phyloP scores from a whole-genome alignment of 1,284 basidiomycete genomes.

The Pterulicium gracile region DNA sequence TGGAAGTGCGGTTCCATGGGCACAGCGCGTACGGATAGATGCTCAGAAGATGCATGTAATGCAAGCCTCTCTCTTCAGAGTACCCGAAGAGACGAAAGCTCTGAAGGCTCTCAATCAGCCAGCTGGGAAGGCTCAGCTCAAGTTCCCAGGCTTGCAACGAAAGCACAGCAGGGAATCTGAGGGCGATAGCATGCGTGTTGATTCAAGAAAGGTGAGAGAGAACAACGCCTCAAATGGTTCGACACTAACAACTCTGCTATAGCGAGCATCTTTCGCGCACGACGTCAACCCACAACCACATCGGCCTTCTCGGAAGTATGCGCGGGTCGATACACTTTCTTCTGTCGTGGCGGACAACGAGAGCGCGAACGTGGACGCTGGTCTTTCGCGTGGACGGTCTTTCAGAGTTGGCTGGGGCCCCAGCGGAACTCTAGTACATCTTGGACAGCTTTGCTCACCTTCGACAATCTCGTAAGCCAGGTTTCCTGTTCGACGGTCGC shows the following conservation, averaged over 20 bases:
- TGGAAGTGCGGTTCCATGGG: slow-evolving; percentile 40
- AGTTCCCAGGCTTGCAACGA: slow-evolving; percentile 31
- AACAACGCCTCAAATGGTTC: slow-evolving; percentile 5
- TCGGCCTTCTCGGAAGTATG: slow-evolving; percentile 62
- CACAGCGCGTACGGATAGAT: slow-evolving; percentile 63
- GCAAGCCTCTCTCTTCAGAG: slow-evolving; percentile 79
- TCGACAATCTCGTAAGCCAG: slow-evolving; percentile 32
- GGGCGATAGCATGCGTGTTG: slow-evolving; percentile 50
- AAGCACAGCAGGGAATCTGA: slow-evolving; percentile 73
- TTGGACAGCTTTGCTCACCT: slow-evolving; percentile 61
- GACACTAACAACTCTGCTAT: slow-evolving; percentile 8
- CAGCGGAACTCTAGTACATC: slow-evolving; percentile 65
- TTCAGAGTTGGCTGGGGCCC: slow-evolving; percentile 92
- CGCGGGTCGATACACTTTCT: slow-evolving; percentile 51
- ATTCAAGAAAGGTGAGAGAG: slow-evolving; percentile 48
- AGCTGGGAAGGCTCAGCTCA: slow-evolving; percentile 19
- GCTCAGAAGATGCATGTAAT: slow-evolving; percentile 82
- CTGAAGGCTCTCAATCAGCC: slow-evolving; percentile 37
- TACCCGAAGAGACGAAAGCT: slow-evolving; percentile 57
- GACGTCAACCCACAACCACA: slow-evolving; percentile 52
- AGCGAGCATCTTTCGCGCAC: slow-evolving; percentile 72
- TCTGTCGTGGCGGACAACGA: slow-evolving; percentile 60
- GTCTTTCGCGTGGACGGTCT: slow-evolving; percentile 77
- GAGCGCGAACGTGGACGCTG: slow-evolving; percentile 66
- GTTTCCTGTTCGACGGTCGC: slow-evolving; percentile 10